Conservation (phyloP, 2,329 filamentous ascomycete genomes). For the Pezicula neosporulosa region DNA sequence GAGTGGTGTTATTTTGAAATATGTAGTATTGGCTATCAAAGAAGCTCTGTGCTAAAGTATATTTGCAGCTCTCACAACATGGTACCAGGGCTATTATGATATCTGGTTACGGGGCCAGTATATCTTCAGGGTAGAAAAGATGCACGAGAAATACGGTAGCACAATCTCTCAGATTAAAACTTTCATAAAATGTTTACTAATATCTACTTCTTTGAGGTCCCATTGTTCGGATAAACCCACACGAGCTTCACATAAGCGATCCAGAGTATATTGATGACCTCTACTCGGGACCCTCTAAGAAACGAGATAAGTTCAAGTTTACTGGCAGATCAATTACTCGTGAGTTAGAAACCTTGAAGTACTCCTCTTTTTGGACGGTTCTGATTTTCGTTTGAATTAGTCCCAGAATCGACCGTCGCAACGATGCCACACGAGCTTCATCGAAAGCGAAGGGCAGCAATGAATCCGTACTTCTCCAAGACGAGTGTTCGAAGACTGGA, state of each 20-base stretch:
- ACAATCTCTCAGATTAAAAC: neutral
- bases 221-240: conserved; percentile 26
- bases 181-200: neutral
- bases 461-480: conserved; percentile 3
- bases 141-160: conserved; percentile 18
- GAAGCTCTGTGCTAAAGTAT: no score
- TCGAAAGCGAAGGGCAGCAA: neutral
- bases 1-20: no score
- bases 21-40: no score
- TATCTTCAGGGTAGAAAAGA: conserved; percentile 5
- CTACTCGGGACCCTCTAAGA: conserved; percentile 15
- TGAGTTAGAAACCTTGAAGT: no score
- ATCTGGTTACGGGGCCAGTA: no score
- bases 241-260: conserved; percentile 25
- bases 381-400: no score
- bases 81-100: no score
- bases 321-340: no score
- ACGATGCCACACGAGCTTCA: conserved; percentile 1
- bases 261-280: conserved; percentile 22
- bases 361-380: no score
- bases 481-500: neutral
- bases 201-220: conserved; percentile 13
- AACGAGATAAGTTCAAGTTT: neutral
- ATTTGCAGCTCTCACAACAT: no score
- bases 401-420: neutral